Base-by-base conservation (phyloP, 179 eudicot species). In the Camellia oleifera region DNA sequence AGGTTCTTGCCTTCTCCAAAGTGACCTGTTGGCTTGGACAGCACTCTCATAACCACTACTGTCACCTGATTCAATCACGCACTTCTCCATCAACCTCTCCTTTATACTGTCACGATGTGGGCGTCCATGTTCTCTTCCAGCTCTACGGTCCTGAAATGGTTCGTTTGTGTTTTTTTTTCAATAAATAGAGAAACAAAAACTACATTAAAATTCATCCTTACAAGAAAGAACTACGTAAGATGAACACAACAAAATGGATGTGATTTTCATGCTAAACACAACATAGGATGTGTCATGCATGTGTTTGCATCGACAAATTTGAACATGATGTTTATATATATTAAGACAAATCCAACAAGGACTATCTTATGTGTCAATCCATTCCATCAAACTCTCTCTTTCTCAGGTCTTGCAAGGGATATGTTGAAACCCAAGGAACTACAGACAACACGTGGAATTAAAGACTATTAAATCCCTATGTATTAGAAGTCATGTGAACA, bases 1-100 rank as follows among this genome's bases (percentile, higher is more conserved):
- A 5, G 72, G 64, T 79, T 85, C 88, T 83, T 78, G 89, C 74
- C 82, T 88, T 76, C 74, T 83, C 83, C 81, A 83, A 66, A 83
- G 69, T 67, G 78, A 80, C 74, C 82, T 80, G 57, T 83, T 84
- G 20, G 85, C 79, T 69, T 83, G 87, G 53, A 70, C 84, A 65
- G 87, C 82, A 77, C 96, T 90, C 79, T 92, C 96, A 50, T 92
- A 90, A 67, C 91, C 96, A 46, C 92, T 89, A 73, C 92, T 90
- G 74, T 90, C 92, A 44, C 96, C 96, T 7, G 96, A 86, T 76
- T 92, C 96, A 71, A 78, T 53, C 13, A 81, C 73, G 7, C 81
- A 57, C 62, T 84, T 85, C 62, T 84, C 88, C 84, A 82, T 78
- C 80, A 74, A 52, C 60, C 88, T 83, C 44, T 69, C 89, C 74